phyloP scores from a whole-genome alignment of 768 basidiomycete species.

The Cyathus striatus region DNA sequence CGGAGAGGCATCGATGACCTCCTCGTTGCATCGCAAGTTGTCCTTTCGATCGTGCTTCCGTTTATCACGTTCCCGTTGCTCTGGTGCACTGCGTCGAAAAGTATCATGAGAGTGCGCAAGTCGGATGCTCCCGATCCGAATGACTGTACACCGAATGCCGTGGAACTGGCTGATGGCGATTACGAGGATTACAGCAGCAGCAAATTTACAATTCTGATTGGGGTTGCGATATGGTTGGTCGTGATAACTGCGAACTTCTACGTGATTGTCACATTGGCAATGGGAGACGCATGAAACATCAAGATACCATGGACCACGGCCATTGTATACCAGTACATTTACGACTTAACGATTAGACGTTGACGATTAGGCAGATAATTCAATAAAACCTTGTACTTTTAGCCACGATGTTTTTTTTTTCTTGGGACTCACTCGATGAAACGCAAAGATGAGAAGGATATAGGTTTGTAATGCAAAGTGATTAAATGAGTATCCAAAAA shows the following conservation, averaged over 20 bases:
- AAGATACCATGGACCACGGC: too few relatives aligned
- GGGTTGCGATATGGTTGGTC: slow-evolving; percentile 57
- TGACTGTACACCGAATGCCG: not conserved
- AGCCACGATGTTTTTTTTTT: too few relatives aligned
- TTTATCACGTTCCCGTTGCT: slow-evolving; percentile 82
- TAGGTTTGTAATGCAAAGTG: too few relatives aligned
- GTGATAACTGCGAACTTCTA: slow-evolving; percentile 73
- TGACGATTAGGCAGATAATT: not conserved
- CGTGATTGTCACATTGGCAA: slow-evolving; percentile 57
- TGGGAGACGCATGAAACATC: slow-evolving; percentile 4
- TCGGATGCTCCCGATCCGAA: not conserved
- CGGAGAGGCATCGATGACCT: slow-evolving; percentile 65
- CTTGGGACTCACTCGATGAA: too few relatives aligned
- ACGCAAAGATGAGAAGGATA: too few relatives aligned
- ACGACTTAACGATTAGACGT: not conserved
- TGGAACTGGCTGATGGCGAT: slow-evolving; percentile 23
- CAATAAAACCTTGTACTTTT: too few relatives aligned
- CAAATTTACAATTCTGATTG: slow-evolving; percentile 42
- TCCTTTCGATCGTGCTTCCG: slow-evolving; percentile 77
- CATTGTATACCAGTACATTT: not conserved
- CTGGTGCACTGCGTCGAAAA: slow-evolving; percentile 65
- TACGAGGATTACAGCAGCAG: slow-evolving; percentile 64
- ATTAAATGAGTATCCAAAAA: too few relatives aligned
- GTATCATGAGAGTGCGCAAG: slow-evolving; percentile 66
- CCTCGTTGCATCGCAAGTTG: slow-evolving; percentile 84